phyloP scores from a whole-genome alignment of 257 asterid genomes.

The Sherardia arvensis region DNA sequence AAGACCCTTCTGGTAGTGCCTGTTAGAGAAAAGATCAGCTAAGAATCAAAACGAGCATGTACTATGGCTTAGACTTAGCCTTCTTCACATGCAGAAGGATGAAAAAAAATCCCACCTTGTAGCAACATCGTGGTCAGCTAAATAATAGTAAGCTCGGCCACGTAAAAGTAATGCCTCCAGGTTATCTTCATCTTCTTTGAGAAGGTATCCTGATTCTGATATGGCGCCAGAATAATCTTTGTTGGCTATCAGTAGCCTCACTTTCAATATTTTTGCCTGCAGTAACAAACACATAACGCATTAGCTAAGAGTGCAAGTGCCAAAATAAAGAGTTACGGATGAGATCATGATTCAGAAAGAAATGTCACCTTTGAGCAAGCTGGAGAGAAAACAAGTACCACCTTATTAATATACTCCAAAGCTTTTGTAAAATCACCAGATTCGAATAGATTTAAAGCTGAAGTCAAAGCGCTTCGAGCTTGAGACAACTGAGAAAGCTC shows the following conservation, averaged over 20 bases:
- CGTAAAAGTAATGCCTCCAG: constrained; percentile 81
- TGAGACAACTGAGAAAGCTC: constrained; percentile 79
- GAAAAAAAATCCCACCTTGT: constrained; percentile 37
- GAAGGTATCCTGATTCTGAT: constrained; percentile 73
- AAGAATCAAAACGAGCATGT: background rate
- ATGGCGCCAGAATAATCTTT: constrained; percentile 79
- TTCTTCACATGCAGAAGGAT: background rate
- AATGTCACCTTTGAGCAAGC: constrained; percentile 68
- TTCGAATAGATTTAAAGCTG: constrained; percentile 54
- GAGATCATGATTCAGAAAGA: background rate
- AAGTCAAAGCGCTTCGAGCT: constrained; percentile 62
- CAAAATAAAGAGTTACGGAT: background rate
- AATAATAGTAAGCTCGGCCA: constrained; percentile 88
- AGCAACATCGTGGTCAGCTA: constrained; percentile 94
- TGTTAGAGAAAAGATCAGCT: constrained; percentile 18
- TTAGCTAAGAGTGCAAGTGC: background rate
- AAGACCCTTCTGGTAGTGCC: constrained; percentile 95
- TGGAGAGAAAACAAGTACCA: constrained; percentile 88
- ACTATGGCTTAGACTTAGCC: background rate
- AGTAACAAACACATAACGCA: constrained; percentile 14
- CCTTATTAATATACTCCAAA: constrained; percentile 63
- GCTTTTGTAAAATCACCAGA: constrained; percentile 62
- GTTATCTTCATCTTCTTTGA: constrained; percentile 79
- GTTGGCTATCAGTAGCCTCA: constrained; percentile 47
- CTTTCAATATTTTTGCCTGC: constrained; percentile 84